phyloP scores from a whole-genome alignment of 2,329 filamentous ascomycete species.

The Colletotrichum paranaense region DNA sequence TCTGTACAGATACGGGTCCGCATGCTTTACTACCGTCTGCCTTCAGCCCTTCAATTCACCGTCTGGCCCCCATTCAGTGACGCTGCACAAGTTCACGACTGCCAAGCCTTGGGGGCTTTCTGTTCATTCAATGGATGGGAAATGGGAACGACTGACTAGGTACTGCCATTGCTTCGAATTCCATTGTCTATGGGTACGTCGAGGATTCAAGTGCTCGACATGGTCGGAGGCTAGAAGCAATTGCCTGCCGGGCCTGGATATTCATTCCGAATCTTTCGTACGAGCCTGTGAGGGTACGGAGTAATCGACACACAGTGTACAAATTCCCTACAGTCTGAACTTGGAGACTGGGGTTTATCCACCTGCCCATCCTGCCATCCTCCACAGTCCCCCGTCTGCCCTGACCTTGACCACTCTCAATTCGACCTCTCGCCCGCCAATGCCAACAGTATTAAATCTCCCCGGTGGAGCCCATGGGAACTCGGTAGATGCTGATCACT shows the following conservation, averaged over 20 bases:
- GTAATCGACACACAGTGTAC: not conserved
- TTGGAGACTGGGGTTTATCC: not conserved
- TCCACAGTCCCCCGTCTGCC: slow-evolving; percentile 25
- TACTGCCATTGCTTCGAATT: not conserved
- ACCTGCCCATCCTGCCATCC: slow-evolving; percentile 2
- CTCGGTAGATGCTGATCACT: slow-evolving; percentile 33
- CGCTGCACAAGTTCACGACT: not conserved
- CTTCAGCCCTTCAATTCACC: not conserved
- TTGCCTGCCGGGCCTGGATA: not conserved
- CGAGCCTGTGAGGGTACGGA: not conserved
- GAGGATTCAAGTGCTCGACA: not conserved
- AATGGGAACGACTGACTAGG: slow-evolving; percentile 2
- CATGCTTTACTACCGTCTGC: not conserved
- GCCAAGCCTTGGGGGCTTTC: not conserved
- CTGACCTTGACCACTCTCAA: slow-evolving; percentile 19
- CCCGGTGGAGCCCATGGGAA: slow-evolving; percentile 17
- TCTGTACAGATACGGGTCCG: not conserved
- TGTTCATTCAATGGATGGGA: not conserved
- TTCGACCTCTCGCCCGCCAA: slow-evolving; percentile 19
- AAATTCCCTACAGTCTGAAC: not conserved
- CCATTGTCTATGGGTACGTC: not conserved
- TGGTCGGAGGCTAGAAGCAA: no score
- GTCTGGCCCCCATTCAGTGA: not conserved
- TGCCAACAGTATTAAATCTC: slow-evolving; percentile 32
- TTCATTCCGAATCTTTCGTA: not conserved